These are phyloP conservation scores for Cardamine occulta DNA, from an alignment of 345 rosid genomes.

Conservation along the genomic window DNA sequence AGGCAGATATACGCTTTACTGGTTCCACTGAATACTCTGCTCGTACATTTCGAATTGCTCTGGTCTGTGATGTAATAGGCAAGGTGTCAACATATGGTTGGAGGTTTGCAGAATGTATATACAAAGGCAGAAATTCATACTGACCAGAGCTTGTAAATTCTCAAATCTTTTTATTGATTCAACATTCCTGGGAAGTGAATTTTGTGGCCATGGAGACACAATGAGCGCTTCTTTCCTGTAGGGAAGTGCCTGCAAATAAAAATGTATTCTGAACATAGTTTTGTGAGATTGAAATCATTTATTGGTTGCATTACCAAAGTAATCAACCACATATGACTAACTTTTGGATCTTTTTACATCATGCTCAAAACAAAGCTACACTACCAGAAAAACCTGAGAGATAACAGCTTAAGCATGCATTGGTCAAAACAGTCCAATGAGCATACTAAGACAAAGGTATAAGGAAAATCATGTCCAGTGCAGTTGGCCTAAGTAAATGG, in stretches of 20 bases:
- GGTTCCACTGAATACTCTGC: constrained; percentile 99
- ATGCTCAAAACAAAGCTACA: constrained; percentile 16
- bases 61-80: constrained; percentile 55
- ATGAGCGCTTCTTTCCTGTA: constrained; percentile 77
- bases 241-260: constrained; percentile 71
- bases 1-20: constrained; percentile 91
- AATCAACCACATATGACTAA: constrained; percentile 13
- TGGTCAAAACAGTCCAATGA: neutral
- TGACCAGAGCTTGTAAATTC: constrained; percentile 86
- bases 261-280: neutral
- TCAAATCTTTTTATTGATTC: constrained; percentile 75
- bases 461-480: neutral
- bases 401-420: constrained; percentile 21
- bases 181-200: constrained; percentile 68
- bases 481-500: constrained; percentile 12
- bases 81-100: constrained; percentile 29
- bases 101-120: constrained; percentile 10
- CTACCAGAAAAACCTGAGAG: neutral
- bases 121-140: constrained; percentile 37
- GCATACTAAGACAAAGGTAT: neutral
- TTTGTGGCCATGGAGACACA: constrained; percentile 85
- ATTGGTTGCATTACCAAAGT: constrained; percentile 16
- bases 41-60: constrained; percentile 91
- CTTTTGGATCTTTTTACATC: neutral
- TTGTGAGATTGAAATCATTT: constrained; percentile 7